These are phyloP conservation scores for Aquanectria penicillioides DNA, from an alignment of 2,329 filamentous ascomycete species.

Conservation along the genomic window DNA sequence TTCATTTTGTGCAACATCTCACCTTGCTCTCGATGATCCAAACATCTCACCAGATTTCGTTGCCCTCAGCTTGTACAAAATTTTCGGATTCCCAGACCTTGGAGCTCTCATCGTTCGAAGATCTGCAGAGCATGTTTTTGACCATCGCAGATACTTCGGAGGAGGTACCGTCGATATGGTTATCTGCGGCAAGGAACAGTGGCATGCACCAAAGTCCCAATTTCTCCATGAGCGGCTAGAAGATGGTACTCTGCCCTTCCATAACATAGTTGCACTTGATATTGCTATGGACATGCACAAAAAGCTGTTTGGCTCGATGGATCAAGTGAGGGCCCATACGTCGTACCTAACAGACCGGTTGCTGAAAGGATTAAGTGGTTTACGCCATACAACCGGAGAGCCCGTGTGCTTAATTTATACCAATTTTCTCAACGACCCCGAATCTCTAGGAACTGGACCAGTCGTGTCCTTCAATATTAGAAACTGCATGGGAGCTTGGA, in stretches of 20 bases:
- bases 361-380: slow-evolving; percentile 62
- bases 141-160: slow-evolving; percentile 83
- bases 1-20: slow-evolving; percentile 79
- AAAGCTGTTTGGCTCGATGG: slow-evolving; percentile 77
- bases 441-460: slow-evolving; percentile 69
- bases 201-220: slow-evolving; percentile 80
- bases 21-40: slow-evolving; percentile 73
- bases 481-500: slow-evolving; percentile 75
- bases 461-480: slow-evolving; percentile 85
- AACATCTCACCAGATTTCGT: slow-evolving; percentile 81
- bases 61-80: slow-evolving; percentile 92
- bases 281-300: slow-evolving; percentile 76
- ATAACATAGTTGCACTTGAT: slow-evolving; percentile 86
- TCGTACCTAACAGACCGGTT: slow-evolving; percentile 70
- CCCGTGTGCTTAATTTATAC: slow-evolving; percentile 75
- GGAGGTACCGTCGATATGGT: slow-evolving; percentile 96
- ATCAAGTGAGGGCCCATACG: slow-evolving; percentile 76
- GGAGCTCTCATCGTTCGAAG: slow-evolving; percentile 86
- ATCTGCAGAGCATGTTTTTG: slow-evolving; percentile 70
- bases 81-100: slow-evolving; percentile 96
- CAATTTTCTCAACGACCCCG: slow-evolving; percentile 28
- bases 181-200: slow-evolving; percentile 77
- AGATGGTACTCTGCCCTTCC: slow-evolving; percentile 90
- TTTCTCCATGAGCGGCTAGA: slow-evolving; percentile 85
- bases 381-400: slow-evolving; percentile 76